Conservation (phyloP, 2,329 filamentous ascomycete genomes). For the Neonectria faginata region DNA sequence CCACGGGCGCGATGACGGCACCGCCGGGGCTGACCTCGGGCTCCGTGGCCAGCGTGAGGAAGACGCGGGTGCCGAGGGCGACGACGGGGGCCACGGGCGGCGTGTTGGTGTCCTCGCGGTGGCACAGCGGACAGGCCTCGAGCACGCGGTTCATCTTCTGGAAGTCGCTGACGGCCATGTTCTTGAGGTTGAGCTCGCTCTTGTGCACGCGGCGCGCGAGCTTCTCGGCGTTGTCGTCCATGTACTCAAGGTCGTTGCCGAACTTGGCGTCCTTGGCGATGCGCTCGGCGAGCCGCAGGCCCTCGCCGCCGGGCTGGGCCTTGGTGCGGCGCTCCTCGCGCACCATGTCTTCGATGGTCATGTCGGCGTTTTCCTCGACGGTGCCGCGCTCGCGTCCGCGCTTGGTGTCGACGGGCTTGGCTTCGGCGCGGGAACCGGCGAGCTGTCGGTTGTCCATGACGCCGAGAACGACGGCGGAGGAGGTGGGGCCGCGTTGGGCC, state of each 20-base stretch:
- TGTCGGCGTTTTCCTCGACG: slow-evolving; percentile 92
- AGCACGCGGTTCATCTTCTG: slow-evolving; percentile 89
- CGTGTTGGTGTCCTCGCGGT: slow-evolving; percentile 82
- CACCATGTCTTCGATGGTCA: slow-evolving; percentile 97
- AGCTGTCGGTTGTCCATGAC: slow-evolving; percentile 92
- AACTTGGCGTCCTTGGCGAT: slow-evolving; percentile 95
- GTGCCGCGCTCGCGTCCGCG: slow-evolving; percentile 85
- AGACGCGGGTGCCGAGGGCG: slow-evolving; percentile 86
- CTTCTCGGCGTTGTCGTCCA: slow-evolving; percentile 95
- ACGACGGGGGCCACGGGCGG: slow-evolving; percentile 87
- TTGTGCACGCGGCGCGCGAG: slow-evolving; percentile 89
- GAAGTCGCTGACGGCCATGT: slow-evolving; percentile 86
- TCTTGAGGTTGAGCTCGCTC: slow-evolving; percentile 88
- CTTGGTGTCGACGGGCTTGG: slow-evolving; percentile 81
- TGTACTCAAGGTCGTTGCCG: slow-evolving; percentile 92
- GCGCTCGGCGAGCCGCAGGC: slow-evolving; percentile 84
- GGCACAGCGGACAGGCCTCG: slow-evolving; percentile 89
- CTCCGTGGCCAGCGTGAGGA: slow-evolving; percentile 87
- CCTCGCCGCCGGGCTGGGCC: slow-evolving; percentile 82
- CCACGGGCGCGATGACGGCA: slow-evolving; percentile 88
- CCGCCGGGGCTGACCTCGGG: slow-evolving; percentile 87
- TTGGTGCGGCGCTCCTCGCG: slow-evolving; percentile 90
- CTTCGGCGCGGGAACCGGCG: slow-evolving; percentile 78
- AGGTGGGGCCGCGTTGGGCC: slow-evolving; percentile 62
- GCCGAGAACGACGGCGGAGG: slow-evolving; percentile 77